These are phyloP conservation scores for Ormosia emarginata DNA, from an alignment of 306 rosid species.

Conservation along the genomic window DNA sequence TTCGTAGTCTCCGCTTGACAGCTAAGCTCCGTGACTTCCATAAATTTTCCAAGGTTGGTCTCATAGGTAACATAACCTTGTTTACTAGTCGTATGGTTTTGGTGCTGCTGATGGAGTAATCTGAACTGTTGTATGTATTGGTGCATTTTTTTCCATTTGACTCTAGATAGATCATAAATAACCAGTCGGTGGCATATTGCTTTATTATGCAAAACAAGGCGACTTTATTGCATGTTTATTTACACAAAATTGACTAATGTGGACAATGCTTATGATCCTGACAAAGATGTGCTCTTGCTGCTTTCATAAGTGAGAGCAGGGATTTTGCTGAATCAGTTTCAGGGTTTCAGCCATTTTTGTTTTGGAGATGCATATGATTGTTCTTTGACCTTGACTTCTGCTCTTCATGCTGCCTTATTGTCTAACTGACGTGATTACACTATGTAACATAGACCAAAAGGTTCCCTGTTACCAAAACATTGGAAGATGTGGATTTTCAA, in stretches of 20 bases:
- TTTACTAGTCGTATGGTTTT: background rate
- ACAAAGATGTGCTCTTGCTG: background rate
- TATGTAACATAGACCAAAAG: background rate
- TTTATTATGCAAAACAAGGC: background rate
- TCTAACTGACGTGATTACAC: background rate
- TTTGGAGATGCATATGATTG: background rate
- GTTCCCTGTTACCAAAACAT: background rate
- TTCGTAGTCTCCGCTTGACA: slow-evolving; percentile 78
- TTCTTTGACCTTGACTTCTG: background rate
- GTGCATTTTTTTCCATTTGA: background rate
- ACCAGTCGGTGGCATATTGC: background rate
- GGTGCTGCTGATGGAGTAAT: background rate
- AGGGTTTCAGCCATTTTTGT: background rate
- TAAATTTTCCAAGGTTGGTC: slow-evolving; percentile 79
- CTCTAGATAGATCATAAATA: background rate
- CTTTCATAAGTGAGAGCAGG: background rate
- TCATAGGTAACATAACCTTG: slow-evolving; percentile 12
- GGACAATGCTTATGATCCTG: background rate
- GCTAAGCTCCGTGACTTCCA: slow-evolving; percentile 88
- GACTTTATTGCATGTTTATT: background rate
- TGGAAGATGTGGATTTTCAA: background rate
- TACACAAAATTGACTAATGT: background rate
- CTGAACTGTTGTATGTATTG: background rate
- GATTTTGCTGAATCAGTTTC: background rate
- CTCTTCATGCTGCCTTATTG: background rate